Percentiles rank a stretch among this genome's conserved stretches.
These are phyloP conservation scores for Microcos paniculata DNA, from an alignment of 345 rosid species.

Conservation along the genomic window DNA sequence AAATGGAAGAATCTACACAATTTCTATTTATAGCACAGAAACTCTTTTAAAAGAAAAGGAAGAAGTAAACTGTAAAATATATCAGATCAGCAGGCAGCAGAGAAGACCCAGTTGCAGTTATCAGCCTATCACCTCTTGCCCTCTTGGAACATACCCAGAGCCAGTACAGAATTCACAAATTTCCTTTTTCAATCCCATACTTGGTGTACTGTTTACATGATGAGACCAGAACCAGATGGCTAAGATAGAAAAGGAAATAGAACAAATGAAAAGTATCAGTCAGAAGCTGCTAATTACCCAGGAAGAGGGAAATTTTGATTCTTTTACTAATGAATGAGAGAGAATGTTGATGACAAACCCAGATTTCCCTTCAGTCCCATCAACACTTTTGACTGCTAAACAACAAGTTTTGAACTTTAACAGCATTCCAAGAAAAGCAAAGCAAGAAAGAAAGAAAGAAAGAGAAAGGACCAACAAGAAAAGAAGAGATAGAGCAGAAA, in stretches of 20 bases:
- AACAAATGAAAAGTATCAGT: background rate
- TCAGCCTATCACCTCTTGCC: background rate
- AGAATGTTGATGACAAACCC: conserved; percentile 5
- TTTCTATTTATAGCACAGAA: background rate
- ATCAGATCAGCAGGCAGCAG: background rate
- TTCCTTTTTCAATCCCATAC: background rate
- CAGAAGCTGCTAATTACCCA: background rate
- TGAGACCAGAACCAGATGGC: background rate
- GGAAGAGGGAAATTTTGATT: background rate
- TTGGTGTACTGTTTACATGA: background rate
- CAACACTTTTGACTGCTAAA: conserved; percentile 2
- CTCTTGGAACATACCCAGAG: background rate
- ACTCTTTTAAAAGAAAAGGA: background rate
- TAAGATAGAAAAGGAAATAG: background rate
- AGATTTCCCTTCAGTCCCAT: conserved; percentile 15
- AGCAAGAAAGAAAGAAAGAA: background rate
- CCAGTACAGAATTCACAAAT: background rate
- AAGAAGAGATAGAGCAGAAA: background rate
- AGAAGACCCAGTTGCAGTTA: background rate
- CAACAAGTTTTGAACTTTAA: background rate
- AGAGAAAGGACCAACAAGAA: background rate
- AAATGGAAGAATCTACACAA: background rate
- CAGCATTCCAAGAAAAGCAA: background rate
- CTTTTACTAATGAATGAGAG: background rate
- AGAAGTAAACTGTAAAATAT: background rate